These are phyloP conservation scores for Cryptococcus hybrid DNA, from an alignment of 1,284 basidiomycete genomes.

Conservation along the genomic window DNA sequence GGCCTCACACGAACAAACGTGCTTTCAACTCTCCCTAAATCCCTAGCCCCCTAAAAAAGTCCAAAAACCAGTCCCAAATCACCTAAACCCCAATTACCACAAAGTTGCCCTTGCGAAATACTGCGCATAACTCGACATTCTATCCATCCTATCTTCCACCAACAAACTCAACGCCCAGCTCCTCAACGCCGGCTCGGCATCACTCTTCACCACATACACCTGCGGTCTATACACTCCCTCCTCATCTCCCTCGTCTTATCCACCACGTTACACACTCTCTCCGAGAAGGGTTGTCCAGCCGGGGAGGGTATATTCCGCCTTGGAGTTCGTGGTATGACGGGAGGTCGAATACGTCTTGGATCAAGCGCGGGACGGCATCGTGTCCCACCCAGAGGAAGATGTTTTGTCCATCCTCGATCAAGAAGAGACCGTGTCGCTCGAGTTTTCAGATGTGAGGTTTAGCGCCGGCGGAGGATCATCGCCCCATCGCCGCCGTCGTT, in stretches of 20 bases:
- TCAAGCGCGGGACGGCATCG: constrained; percentile 90
- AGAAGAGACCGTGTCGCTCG: constrained; percentile 91
- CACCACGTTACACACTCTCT: constrained; percentile 90
- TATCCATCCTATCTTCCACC: constrained; percentile 94
- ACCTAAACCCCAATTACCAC: too few relatives aligned
- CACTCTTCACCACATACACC: constrained; percentile 97
- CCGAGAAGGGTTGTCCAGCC: constrained; percentile 90
- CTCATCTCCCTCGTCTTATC: too few relatives aligned
- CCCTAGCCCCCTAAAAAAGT: too few relatives aligned
- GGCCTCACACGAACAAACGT: too few relatives aligned
- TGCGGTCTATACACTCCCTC: constrained; percentile 86
- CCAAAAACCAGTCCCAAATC: background rate
- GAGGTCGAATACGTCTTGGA: constrained; percentile 92
- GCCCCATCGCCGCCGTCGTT: constrained; percentile 50
- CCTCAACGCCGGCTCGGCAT: constrained; percentile 89
- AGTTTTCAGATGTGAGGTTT: constrained; percentile 89
- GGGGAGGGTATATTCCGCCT: constrained; percentile 89
- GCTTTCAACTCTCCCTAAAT: too few relatives aligned
- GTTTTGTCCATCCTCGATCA: constrained; percentile 97
- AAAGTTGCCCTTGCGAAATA: constrained; percentile 80
- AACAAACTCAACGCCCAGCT: constrained; percentile 93
- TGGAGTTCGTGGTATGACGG: constrained; percentile 82
- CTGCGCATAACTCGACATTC: constrained; percentile 92
- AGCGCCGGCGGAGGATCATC: constrained; percentile 57
- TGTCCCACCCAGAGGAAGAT: constrained; percentile 98